These are phyloP conservation scores for Zancudomyces culisetae DNA, from an alignment of 371 early-diverging fungal genomes.

Conservation along the genomic window DNA sequence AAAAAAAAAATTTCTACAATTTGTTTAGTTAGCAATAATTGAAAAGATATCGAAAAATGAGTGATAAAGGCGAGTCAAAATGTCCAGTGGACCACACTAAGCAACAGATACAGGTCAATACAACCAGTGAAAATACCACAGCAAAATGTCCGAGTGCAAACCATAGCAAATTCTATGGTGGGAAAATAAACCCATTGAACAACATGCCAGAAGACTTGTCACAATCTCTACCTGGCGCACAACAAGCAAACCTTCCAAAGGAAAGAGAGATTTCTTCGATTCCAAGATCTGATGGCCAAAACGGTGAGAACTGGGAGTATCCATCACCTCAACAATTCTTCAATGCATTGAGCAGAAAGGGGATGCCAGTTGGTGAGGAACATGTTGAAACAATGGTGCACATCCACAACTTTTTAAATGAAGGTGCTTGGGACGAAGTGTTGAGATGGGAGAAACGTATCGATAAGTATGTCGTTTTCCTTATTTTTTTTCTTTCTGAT, in stretches of 20 bases:
- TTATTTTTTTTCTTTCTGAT: no score
- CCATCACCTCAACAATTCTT: conserved; percentile 93
- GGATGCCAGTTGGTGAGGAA: conserved; percentile 77
- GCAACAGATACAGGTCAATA: not conserved
- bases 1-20: no score
- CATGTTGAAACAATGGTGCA: conserved; percentile 83
- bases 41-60: no score
- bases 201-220: conserved; percentile 64
- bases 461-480: conserved; percentile 21
- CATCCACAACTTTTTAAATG: conserved; percentile 94
- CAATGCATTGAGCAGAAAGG: conserved; percentile 83
- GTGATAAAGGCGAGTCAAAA: no score
- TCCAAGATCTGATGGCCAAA: conserved; percentile 15
- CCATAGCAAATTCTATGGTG: not conserved
- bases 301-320: conserved; percentile 58
- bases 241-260: conserved; percentile 42
- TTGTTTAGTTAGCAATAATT: no score
- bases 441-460: conserved; percentile 62
- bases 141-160: not conserved
- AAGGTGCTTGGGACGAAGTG: conserved; percentile 84
- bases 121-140: not conserved
- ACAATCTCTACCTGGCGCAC: conserved; percentile 43
- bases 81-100: conserved; percentile 7
- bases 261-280: conserved; percentile 41
- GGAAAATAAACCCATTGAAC: conserved; percentile 48